Percentiles rank a stretch among this genome's conserved stretches.
These are phyloP conservation scores for Scutellaria galericulata DNA, from an alignment of 257 asterid species.

Conservation along the genomic window DNA sequence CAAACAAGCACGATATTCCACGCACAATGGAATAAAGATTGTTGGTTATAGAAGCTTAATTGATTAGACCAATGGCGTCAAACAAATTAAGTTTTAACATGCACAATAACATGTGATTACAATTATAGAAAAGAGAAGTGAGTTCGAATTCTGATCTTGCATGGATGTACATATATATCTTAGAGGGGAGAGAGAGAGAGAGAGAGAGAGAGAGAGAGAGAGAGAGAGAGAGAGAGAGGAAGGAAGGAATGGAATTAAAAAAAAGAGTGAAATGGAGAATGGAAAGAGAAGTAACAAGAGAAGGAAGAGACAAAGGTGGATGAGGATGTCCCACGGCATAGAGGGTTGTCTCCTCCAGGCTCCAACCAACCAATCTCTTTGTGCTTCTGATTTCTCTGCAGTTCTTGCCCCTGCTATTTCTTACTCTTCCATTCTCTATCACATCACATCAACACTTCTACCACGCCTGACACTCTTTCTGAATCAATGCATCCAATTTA, in stretches of 20 bases:
- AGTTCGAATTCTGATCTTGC: too few relatives aligned
- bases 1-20: too few relatives aligned
- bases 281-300: conserved; percentile 62
- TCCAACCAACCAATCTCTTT: conserved; percentile 25
- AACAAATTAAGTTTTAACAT: not conserved
- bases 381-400: conserved; percentile 29
- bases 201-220: too few relatives aligned
- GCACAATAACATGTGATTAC: not conserved
- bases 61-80: too few relatives aligned
- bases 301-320: conserved; percentile 59
- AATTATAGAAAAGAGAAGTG: too few relatives aligned
- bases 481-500: conserved; percentile 26
- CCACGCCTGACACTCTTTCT: conserved; percentile 30
- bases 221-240: not conserved
- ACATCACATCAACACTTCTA: conserved; percentile 21
- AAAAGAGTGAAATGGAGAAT: conserved; percentile 19
- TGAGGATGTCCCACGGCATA: conserved; percentile 42
- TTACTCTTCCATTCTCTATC: conserved; percentile 17
- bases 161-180: too few relatives aligned
- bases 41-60: too few relatives aligned
- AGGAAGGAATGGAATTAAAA: not conserved
- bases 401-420: not conserved
- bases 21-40: too few relatives aligned
- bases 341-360: conserved; percentile 45
- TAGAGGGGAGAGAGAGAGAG: too few relatives aligned